phyloP scores from a whole-genome alignment of 495 filamentous ascomycete genomes.

The Thermochaetoides thermophila region DNA sequence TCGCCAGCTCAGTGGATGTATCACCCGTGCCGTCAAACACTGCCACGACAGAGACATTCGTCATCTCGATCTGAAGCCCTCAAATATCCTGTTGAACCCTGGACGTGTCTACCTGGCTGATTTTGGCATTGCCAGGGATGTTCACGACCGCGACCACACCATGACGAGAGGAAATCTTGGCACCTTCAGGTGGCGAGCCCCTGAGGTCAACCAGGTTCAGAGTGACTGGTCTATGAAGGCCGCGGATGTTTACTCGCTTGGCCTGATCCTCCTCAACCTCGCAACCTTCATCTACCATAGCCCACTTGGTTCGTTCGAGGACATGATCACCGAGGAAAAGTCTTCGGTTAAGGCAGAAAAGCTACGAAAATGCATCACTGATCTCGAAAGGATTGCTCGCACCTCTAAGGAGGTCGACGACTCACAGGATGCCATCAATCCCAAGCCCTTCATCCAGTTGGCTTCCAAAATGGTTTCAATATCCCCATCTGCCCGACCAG shows the following conservation, averaged over 20 bases:
- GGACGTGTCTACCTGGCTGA: conserved; percentile 27
- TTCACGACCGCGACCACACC: conserved; percentile 19
- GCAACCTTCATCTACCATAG: conserved; percentile 18
- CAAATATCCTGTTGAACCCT: conserved; percentile 26
- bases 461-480: conserved; percentile 21
- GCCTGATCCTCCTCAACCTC: conserved; percentile 20
- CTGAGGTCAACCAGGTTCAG: conserved; percentile 16
- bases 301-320: conserved; percentile 22
- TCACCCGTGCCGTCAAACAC: conserved; percentile 25
- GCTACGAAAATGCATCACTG: conserved; percentile 12
- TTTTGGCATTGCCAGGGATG: conserved; percentile 28
- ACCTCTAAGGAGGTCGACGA: conserved; percentile 20
- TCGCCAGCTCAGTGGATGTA: conserved; percentile 22
- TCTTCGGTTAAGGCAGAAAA: conserved; percentile 13
- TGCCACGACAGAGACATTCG: conserved; percentile 25
- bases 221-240: conserved; percentile 24
- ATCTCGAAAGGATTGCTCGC: conserved; percentile 13
- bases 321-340: conserved; percentile 14
- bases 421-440: no score
- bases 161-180: conserved; percentile 20
- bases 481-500: conserved; percentile 13
- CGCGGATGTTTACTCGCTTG: conserved; percentile 26
- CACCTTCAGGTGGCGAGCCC: conserved; percentile 24
- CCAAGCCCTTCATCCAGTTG: conserved; percentile 21
- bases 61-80: conserved; percentile 29